These are phyloP conservation scores for Escovopsis sp. DNA, from an alignment of 2,329 filamentous ascomycete genomes.

Conservation along the genomic window DNA sequence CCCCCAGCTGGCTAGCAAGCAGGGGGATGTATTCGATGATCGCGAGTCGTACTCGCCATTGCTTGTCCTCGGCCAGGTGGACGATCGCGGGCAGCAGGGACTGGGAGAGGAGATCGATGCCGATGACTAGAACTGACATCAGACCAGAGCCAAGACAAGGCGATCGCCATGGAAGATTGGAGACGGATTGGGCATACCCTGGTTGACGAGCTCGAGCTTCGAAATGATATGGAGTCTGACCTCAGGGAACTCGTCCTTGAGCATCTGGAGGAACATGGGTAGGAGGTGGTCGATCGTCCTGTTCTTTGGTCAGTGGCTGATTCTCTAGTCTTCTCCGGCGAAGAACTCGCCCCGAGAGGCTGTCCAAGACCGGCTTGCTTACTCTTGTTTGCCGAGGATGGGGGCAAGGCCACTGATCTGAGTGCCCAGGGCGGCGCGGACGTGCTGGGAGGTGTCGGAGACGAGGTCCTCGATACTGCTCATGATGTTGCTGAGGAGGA, in stretches of 20 bases:
- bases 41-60: conserved; percentile 93
- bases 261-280: conserved; percentile 98
- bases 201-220: conserved; percentile 96
- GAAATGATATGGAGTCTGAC: conserved; percentile 98
- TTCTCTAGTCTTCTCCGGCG: background rate
- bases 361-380: conserved; percentile 19
- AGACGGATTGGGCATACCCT: conserved; percentile 42
- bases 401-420: conserved; percentile 95
- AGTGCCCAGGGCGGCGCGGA: conserved; percentile 84
- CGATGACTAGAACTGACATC: conserved; percentile 90
- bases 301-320: conserved; percentile 3
- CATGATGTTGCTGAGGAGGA: conserved; percentile 91
- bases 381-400: conserved; percentile 96
- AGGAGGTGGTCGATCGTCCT: conserved; percentile 93
- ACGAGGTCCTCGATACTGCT: conserved; percentile 90
- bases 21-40: conserved; percentile 99
- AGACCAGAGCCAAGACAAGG: no score
- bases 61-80: conserved; percentile 95
- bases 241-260: conserved; percentile 98
- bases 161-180: no score
- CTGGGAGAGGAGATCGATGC: conserved; percentile 91
- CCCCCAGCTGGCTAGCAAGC: conserved; percentile 85
- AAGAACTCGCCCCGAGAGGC: no score
- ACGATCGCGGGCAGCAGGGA: conserved; percentile 94
- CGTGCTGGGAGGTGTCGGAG: conserved; percentile 90